Evolutionary conservation across 2,329 filamentous ascomycete genomes (phyloP), one percentile per base, ranked within the genome.

Genomic region (Penicillium sp.): DNA sequence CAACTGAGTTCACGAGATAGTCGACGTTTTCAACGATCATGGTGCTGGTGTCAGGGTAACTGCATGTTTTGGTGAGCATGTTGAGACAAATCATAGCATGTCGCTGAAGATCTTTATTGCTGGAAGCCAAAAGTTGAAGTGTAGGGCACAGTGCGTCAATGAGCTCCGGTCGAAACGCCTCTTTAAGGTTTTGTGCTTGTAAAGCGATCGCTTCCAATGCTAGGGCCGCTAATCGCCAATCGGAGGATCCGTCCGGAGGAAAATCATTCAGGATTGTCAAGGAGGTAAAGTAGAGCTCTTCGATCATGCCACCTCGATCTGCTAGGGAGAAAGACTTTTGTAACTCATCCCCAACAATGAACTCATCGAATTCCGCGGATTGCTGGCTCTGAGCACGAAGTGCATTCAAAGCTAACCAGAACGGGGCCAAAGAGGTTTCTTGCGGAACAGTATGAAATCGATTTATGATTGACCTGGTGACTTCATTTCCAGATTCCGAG

Each of bases 1-100:
- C 88, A 12, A 98, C 82, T 0, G 93, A 88, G 63, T 97, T 97
- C 51, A 97, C 85, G 70, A 98, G 86, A 66, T 98, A 98, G 67
- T 98, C 93, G 12, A 89, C 90, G 52, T 98, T 98, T 45, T 86
- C 83, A 27, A 97, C 80, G 35, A 98, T 84, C 55, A 98, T 74
- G 12, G 87, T 82, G 26, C 85, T 85, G 4, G 91, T 85, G 58
- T 78, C 83, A 0, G 64, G 52, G 60, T 97, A 98, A 2, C 80
- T 82, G 59, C 89, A 96, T 0, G 85, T 78, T 2, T 69, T 63
- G 1, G 91, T 85, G n/a, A 96, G 75, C 13, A 83, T 81, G 61
- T 96, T 93, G 11, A 98, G 76, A 33, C 87, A 86, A 4, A 83
- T 81, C 53, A 96, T 85, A 4, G 91, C 88, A 66, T 97, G 90